These are phyloP conservation scores for Filobasidium uniguttulatum DNA, from an alignment of 1,284 basidiomycete species.

Conservation along the genomic window DNA sequence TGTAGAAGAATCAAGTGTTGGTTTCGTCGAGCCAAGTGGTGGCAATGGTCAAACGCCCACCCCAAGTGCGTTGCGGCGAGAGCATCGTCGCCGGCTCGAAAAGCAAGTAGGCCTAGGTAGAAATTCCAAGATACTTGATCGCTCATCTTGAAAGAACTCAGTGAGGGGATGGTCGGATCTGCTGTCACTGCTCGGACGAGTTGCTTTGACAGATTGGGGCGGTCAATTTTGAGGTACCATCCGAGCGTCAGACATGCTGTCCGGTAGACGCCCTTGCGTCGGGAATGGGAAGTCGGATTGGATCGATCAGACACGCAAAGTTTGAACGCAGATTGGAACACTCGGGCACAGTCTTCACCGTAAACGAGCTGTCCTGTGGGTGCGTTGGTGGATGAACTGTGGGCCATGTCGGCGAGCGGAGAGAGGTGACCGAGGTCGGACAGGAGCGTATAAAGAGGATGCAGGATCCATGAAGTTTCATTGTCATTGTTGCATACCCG, in stretches of 20 bases:
- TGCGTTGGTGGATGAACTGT: slow-evolving; percentile 14
- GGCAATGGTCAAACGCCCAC: slow-evolving; percentile 68
- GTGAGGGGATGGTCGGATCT: slow-evolving; percentile 66
- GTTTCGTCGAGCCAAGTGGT: slow-evolving; percentile 52
- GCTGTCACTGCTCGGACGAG: slow-evolving; percentile 77
- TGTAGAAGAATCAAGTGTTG: slow-evolving; percentile 84
- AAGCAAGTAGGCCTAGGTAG: slow-evolving; percentile 85
- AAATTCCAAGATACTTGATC: slow-evolving; percentile 88
- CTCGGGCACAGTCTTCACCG: slow-evolving; percentile 72
- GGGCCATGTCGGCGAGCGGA: slow-evolving; percentile 28
- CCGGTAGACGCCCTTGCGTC: slow-evolving; percentile 88
- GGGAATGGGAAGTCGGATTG: slow-evolving; percentile 57
- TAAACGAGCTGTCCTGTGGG: not conserved
- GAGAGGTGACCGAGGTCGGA: slow-evolving; percentile 68
- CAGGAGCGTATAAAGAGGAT: slow-evolving; percentile 61
- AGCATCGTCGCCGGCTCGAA: slow-evolving; percentile 76
- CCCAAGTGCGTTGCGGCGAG: slow-evolving; percentile 71
- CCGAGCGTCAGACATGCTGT: slow-evolving; percentile 85
- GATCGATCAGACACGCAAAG: slow-evolving; percentile 71
- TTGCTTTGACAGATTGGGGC: slow-evolving; percentile 81
- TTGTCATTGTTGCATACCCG: not conserved
- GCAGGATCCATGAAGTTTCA: slow-evolving; percentile 51
- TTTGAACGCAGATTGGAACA: slow-evolving; percentile 83
- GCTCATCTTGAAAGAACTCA: slow-evolving; percentile 60
- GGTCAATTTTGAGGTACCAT: slow-evolving; percentile 87